These are phyloP conservation scores for Naganishia cerealis DNA, from an alignment of 1,284 basidiomycete genomes.

Conservation along the genomic window DNA sequence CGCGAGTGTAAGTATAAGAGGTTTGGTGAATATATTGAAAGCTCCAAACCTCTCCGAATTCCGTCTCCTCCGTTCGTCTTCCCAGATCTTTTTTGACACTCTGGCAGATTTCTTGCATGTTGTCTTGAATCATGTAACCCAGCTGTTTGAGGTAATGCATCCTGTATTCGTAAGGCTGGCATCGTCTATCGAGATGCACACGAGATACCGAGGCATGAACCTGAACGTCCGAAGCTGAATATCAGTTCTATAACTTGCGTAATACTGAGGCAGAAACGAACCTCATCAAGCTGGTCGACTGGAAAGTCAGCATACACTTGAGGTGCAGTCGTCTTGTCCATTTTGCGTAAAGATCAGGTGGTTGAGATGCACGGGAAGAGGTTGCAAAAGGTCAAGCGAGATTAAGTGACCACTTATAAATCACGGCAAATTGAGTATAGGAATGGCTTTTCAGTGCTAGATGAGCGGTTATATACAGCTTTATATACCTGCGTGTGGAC, in stretches of 20 bases:
- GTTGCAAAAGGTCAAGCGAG: not conserved
- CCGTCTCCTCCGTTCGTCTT: constrained; percentile 58
- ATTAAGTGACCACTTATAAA: not conserved
- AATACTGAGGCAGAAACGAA: not conserved
- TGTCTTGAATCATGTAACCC: constrained; percentile 64
- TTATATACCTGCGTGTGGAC: not conserved
- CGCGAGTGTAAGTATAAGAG: too few species aligned
- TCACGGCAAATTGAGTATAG: too few species aligned
- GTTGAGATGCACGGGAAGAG: not conserved
- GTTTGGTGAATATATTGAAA: too few species aligned
- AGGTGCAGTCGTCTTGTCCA: constrained; percentile 8
- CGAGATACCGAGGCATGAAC: constrained; percentile 15
- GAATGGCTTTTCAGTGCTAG: too few species aligned
- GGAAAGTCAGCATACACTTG: constrained; percentile 26
- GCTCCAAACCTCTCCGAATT: constrained; percentile 47
- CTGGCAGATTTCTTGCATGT: constrained; percentile 58
- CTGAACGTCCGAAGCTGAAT: not conserved
- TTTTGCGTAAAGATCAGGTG: not conserved
- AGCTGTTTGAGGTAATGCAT: constrained; percentile 66
- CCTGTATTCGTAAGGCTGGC: constrained; percentile 57
- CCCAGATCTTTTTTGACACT: constrained; percentile 62
- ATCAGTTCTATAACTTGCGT: not conserved
- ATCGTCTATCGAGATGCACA: constrained; percentile 21
- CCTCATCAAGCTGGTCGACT: constrained; percentile 16
- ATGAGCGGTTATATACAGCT: not conserved